Conservation (phyloP, 495 filamentous ascomycete genomes). For the Oleoguttula mirabilis region DNA sequence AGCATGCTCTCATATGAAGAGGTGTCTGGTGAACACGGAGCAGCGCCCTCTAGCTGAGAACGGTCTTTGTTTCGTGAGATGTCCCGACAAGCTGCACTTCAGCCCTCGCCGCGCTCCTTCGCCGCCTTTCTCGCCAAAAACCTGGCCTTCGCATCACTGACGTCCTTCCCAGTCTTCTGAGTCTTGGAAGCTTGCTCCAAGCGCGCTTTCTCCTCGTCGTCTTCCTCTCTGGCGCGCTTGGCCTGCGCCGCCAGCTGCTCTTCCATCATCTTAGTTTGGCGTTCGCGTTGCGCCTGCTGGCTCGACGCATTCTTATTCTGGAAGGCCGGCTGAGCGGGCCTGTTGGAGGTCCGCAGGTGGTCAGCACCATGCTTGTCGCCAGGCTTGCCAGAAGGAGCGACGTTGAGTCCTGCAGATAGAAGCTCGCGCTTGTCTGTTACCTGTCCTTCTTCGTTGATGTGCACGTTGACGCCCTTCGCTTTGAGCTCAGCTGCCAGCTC, state of each 20-base stretch:
- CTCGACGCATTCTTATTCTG: slow-evolving; percentile 26
- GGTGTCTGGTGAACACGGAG: too few relatives aligned
- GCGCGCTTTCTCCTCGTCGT: slow-evolving; percentile 56
- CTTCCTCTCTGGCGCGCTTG: slow-evolving; percentile 61
- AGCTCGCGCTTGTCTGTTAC: slow-evolving; percentile 90
- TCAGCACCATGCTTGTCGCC: slow-evolving; percentile 9
- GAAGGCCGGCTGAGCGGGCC: slow-evolving; percentile 27
- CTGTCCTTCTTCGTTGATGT: slow-evolving; percentile 84
- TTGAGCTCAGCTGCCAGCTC: slow-evolving; percentile 66
- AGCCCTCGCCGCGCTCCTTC: slow-evolving; percentile 38
- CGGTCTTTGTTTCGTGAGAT: too few relatives aligned
- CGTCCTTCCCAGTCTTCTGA: slow-evolving; percentile 61
- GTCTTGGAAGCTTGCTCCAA: slow-evolving; percentile 63
- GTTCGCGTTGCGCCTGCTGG: slow-evolving; percentile 56
- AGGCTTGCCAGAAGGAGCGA: slow-evolving; percentile 49
- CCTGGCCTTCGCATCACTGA: slow-evolving; percentile 74
- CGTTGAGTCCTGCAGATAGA: slow-evolving; percentile 76
- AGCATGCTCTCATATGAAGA: too few relatives aligned
- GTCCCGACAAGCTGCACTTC: too few relatives aligned
- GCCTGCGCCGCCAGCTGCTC: slow-evolving; percentile 62
- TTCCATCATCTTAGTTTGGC: slow-evolving; percentile 81
- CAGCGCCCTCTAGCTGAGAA: too few relatives aligned
- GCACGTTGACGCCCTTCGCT: slow-evolving; percentile 52
- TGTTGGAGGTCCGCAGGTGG: slow-evolving; percentile 21
- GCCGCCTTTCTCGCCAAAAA: slow-evolving; percentile 77